Evolutionary conservation across 495 filamentous ascomycete species (phyloP), one percentile per base, ranked within the genome.

Genomic region (Friedmanniomyces endolithicus): DNA sequence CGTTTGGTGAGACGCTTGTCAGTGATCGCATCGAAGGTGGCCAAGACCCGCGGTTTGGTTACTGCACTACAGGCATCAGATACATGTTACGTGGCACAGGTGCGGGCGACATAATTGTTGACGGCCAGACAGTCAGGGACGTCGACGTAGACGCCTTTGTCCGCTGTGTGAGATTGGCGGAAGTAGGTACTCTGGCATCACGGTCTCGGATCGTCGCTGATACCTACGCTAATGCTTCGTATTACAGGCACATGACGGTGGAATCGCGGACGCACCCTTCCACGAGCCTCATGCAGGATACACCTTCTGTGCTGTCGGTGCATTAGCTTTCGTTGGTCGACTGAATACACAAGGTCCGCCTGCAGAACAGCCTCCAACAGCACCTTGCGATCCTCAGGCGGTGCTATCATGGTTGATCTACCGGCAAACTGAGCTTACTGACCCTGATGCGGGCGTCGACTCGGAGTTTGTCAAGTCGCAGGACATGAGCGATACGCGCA

Each of bases 171-270:
- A 73, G 78, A 57, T 67, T 73, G 20, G 81, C 81, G 24, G 78
- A 87, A 74, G 84, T 87, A 69, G 51, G 70, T 64, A 43, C 47
- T 29, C 50, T 72, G 23, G 68, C 50, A 55, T 19, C 29, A 2
- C 12, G 11, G 25, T 22, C 24, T 31, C 8, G 11, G 14, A 20
- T 25, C 29, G 23, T 17, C 12, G 17, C n/a, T 24, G 25, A 17
- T 9, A 9, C 6, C 29, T 2, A 33, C 7, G 23, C 29, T 34
- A 17, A 50, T 14, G 8, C 2, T 3, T 22, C 24, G 6, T 31
- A 63, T n/a, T n/a, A n/a, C n/a, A 96, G 86, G 84, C 85, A 3
- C 96, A 90, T 63, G 90, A 97, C 66, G 87, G 88, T 11, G 94
- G 94, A 29, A 81, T 97, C 64, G 81, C 81, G 1, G 88, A 94